Percentiles rank a stretch among this genome's conserved stretches.
These are phyloP conservation scores for Colletotrichum echinochloae DNA, from an alignment of 2,329 filamentous ascomycete species.

Conservation along the genomic window DNA sequence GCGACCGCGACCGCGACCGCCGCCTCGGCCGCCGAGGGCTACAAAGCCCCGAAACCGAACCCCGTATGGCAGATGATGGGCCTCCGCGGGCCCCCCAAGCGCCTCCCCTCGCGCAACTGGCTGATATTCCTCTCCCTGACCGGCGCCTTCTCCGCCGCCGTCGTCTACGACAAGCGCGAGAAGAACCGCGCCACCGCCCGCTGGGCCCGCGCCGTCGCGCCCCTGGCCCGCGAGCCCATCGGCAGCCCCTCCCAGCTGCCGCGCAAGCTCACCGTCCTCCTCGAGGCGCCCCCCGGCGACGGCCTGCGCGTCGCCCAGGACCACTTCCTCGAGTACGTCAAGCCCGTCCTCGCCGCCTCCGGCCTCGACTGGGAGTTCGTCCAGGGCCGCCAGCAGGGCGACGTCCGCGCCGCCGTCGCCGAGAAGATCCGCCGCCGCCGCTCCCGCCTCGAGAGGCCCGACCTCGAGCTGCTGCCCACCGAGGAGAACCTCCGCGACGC, in stretches of 20 bases:
- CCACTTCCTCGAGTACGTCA: conserved; percentile 95
- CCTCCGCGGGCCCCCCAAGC: conserved; percentile 83
- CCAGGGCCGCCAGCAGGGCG: conserved; percentile 92
- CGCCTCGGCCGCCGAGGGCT: conserved; percentile 44
- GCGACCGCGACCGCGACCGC: conserved; percentile 44
- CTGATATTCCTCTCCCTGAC: conserved; percentile 91
- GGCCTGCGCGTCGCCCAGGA: conserved; percentile 87
- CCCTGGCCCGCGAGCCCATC: conserved; percentile 84
- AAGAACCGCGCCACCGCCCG: conserved; percentile 87
- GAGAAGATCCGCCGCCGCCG: conserved; percentile 84
- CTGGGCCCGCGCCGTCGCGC: conserved; percentile 87
- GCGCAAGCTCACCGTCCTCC: conserved; percentile 85
- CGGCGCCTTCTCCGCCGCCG: conserved; percentile 79
- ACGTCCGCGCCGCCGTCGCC: conserved; percentile 87
- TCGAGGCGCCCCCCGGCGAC: conserved; percentile 89
- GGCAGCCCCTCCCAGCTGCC: conserved; percentile 76
- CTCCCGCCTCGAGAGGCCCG: conserved; percentile 66
- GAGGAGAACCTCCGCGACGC: conserved; percentile 72
- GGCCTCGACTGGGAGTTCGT: conserved; percentile 97
- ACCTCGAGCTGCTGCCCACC: conserved; percentile 61
- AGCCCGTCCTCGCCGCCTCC: conserved; percentile 89
- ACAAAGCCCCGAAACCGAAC: conserved; percentile 68
- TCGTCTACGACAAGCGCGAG: conserved; percentile 93
- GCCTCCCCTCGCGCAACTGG: conserved; percentile 96
- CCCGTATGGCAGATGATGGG: conserved; percentile 84